Evolutionary conservation across 192 early-diverging fungal genomes (phyloP).

Genomic region (Backusella australiensis): DNA sequence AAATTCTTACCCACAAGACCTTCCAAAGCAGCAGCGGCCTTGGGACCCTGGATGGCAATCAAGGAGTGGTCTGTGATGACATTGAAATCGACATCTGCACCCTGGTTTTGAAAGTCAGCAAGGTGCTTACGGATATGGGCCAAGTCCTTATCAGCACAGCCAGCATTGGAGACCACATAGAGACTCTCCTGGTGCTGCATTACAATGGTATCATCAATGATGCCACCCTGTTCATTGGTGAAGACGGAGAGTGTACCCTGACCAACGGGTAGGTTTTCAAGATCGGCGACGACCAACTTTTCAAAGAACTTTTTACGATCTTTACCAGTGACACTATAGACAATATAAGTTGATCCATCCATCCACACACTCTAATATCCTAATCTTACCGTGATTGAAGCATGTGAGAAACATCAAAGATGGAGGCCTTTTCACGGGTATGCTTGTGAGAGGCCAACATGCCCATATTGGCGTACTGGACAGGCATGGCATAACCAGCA

Average conservation of each 20-base stretch:
- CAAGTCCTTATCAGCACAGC: constrained; percentile 95
- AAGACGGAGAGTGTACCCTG: constrained; percentile 87
- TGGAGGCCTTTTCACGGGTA: constrained; percentile 84
- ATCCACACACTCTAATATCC: not conserved
- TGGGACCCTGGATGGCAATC: constrained; percentile 92
- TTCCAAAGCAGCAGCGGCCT: constrained; percentile 70
- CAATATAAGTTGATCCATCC: not conserved
- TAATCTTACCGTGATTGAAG: constrained; percentile 77
- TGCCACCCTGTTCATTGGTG: constrained; percentile 95
- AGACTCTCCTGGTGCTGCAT: constrained; percentile 81
- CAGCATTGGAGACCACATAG: constrained; percentile 96
- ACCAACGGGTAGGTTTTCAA: constrained; percentile 77
- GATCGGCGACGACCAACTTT: constrained; percentile 85
- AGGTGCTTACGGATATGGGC: constrained; percentile 83
- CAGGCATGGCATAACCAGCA: constrained; percentile 97
- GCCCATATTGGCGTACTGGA: constrained; percentile 83
- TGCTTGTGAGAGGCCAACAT: constrained; percentile 85
- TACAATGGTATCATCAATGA: constrained; percentile 97
- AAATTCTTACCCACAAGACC: constrained; percentile 56
- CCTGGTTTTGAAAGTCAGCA: constrained; percentile 78
- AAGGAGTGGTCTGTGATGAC: constrained; percentile 85
- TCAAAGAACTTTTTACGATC: constrained; percentile 90
- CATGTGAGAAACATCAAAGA: constrained; percentile 99
- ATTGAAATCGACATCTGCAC: constrained; percentile 84
- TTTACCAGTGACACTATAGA: constrained; percentile 71